These are phyloP conservation scores for Vaccinium myrtillus DNA, from an alignment of 148 eudicot genomes.

Conservation along the genomic window DNA sequence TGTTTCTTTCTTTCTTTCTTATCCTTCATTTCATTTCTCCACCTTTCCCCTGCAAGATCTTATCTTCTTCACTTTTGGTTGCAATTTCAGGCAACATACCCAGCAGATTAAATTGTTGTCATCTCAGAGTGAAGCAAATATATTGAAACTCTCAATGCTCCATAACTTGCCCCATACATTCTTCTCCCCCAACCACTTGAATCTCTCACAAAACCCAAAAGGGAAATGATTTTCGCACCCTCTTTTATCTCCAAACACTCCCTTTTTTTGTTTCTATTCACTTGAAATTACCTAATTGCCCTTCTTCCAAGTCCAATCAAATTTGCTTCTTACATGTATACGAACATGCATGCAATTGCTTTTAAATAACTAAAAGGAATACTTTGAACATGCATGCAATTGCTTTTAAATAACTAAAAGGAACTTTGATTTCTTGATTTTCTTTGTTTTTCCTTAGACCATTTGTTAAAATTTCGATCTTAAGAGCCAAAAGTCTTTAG, in stretches of 20 bases:
- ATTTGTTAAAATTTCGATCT: too few species aligned
- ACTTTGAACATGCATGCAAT: neutral
- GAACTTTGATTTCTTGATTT: neutral
- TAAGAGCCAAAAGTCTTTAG: too few species aligned
- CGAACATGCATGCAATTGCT: neutral
- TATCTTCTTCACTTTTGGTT: conserved; percentile 42
- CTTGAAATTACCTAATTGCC: too few species aligned
- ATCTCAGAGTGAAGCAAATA: conserved; percentile 19
- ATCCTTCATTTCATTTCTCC: conserved; percentile 18
- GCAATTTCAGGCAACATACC: conserved; percentile 34
- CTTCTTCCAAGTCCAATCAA: neutral
- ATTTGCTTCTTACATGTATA: neutral
- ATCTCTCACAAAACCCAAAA: neutral
- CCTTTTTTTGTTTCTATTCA: too few species aligned
- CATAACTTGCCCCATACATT: conserved; percentile 48
- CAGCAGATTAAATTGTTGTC: conserved; percentile 30
- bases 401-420: neutral
- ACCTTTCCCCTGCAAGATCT: conserved; percentile 34
- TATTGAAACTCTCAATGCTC: conserved; percentile 25
- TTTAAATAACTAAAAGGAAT: neutral
- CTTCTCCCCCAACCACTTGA: conserved; percentile 24
- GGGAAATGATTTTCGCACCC: neutral
- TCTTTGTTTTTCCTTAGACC: too few species aligned
- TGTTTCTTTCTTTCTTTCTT: neutral
- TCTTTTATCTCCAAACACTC: neutral